Evolutionary conservation across 2,329 filamentous ascomycete species (phyloP).

Genomic region (Penicillium sumatraense): DNA sequence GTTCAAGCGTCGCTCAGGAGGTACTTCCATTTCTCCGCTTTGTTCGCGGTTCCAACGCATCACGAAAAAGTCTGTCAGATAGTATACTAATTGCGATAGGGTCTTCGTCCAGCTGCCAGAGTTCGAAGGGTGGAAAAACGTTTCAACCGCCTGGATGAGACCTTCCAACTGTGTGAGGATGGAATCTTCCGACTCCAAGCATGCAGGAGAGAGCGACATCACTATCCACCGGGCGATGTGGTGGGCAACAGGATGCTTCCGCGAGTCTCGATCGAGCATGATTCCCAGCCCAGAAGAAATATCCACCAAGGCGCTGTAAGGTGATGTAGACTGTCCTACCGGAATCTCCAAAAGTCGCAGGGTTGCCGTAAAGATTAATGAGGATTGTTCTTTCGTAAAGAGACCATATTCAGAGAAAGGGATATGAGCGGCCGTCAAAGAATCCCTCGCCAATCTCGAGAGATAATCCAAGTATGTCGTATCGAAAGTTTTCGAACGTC

Average conservation of each 20-base stretch:
- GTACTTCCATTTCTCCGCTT: constrained; percentile 87
- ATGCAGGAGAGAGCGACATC: constrained; percentile 87
- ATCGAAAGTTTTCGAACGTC: constrained; percentile 85
- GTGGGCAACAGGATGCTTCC: constrained; percentile 90
- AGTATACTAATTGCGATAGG: constrained; percentile 86
- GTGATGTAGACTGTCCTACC: constrained; percentile 91
- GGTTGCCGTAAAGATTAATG: constrained; percentile 89
- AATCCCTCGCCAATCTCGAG: constrained; percentile 84
- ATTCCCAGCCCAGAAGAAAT: constrained; percentile 80
- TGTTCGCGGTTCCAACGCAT: constrained; percentile 97
- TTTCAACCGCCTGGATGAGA: constrained; percentile 92
- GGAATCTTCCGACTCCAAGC: constrained; percentile 76
- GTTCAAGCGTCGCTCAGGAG: constrained; percentile 77
- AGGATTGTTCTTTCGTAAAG: constrained; percentile 89
- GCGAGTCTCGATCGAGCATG: constrained; percentile 87
- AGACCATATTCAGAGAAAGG: constrained; percentile 86
- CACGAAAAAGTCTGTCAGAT: constrained; percentile 93
- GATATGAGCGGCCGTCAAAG: constrained; percentile 73
- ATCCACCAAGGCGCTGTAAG: constrained; percentile 81
- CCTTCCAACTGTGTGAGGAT: constrained; percentile 85
- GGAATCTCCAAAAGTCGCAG: constrained; percentile 91
- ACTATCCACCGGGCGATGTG: constrained; percentile 92
- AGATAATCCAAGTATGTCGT: constrained; percentile 86
- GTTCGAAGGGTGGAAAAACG: constrained; percentile 98
- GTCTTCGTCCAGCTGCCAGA: constrained; percentile 90